Evolutionary conservation across 257 asterid species (phyloP).

Genomic region (Perilla frutescens): DNA sequence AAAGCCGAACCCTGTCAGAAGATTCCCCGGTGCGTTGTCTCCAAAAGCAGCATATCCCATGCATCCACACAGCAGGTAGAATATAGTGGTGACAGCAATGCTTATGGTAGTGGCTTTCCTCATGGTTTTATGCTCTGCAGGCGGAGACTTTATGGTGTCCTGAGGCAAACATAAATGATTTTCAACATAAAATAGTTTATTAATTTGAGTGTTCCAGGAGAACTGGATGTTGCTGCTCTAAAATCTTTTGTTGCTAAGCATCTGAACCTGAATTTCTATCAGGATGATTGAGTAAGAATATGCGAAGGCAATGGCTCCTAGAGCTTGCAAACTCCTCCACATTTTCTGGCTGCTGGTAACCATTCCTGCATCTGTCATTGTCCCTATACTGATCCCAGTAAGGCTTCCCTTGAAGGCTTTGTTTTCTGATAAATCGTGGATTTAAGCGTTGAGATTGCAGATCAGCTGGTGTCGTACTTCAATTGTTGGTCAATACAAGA

Average conservation of each 20-base stretch:
- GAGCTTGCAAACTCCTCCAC: slow-evolving; percentile 57
- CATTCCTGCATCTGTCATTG: slow-evolving; percentile 40
- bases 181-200: neutral
- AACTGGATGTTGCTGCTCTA: neutral
- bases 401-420: slow-evolving; percentile 50
- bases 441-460: neutral
- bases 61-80: slow-evolving; percentile 57
- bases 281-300: slow-evolving; percentile 52
- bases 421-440: slow-evolving; percentile 29
- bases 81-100: slow-evolving; percentile 39
- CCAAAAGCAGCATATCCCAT: slow-evolving; percentile 63
- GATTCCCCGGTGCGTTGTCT: slow-evolving; percentile 50
- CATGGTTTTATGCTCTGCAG: slow-evolving; percentile 49
- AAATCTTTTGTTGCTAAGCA: neutral
- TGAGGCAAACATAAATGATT: neutral
- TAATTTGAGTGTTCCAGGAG: no score
- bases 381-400: slow-evolving; percentile 53
- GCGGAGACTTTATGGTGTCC: slow-evolving; percentile 59
- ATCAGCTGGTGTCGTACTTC: neutral
- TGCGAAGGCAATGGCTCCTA: slow-evolving; percentile 62
- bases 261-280: slow-evolving; percentile 53
- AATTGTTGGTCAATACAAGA: no score
- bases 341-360: slow-evolving; percentile 50
- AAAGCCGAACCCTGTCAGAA: slow-evolving; percentile 57
- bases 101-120: slow-evolving; percentile 48